Evolutionary conservation across 345 rosid genomes (phyloP), one percentile per base, ranked within the genome.

Genomic region (Pseudoturritis turrita): DNA sequence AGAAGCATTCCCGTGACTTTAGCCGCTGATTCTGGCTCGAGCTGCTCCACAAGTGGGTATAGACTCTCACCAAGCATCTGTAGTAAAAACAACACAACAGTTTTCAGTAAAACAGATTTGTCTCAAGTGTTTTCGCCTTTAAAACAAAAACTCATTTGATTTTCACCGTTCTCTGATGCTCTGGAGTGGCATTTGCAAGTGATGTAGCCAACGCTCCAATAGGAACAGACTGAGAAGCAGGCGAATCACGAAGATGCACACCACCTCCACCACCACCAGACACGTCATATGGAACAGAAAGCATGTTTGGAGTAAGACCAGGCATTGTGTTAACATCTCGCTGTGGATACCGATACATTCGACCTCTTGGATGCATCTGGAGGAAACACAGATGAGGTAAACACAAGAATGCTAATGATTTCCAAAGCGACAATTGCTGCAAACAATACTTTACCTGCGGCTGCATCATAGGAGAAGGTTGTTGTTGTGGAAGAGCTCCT

Each of bases 131-230:
- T 57, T 21, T 28, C 13, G 0, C 29, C 26, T 4, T 1, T 68
- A 60, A 56, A 8, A 13, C 44, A 43, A 35, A n/a, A n/a, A n/a
- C n/a, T n/a, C n/a, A n/a, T n/a, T 37, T 14, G 17, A 54, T 21
- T 39, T 59, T 83, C 37, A 94, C 98, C 81, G 86, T 89, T 75
- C 98, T 89, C 85, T 91, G 98, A 77, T 83, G 88, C 55, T 91
- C 97, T 12, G 95, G 91, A 51, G 83, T 45, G 28, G 98, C 87
- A 81, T 94, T 91, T 28, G 98, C 98, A 45, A 94, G 97, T 5
- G 90, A 87, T 74, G 88, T 70, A 50, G 96, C 93, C 85, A 94
- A 72, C 77, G 98, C 95, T 47, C 86, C 88, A 31, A 94, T 87
- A 0, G 97, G 98, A 65, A 94, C 65, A 50, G 92, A 28, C 63